These are phyloP conservation scores for Tylopilus subfusipes DNA, from an alignment of 768 basidiomycete genomes.

Conservation along the genomic window DNA sequence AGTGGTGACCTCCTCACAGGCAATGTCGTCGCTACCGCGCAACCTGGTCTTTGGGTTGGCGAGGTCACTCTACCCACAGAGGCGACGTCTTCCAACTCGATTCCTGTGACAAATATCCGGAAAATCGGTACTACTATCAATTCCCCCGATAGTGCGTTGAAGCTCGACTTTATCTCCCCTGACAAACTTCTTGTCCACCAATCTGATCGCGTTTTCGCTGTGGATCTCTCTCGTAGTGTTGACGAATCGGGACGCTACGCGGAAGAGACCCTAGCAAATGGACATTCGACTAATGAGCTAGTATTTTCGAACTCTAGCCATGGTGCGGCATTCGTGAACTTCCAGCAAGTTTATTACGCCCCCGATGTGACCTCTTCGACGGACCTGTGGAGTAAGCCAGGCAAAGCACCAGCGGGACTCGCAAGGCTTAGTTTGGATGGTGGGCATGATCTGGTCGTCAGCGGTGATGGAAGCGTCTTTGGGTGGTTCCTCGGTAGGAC, in stretches of 20 bases:
- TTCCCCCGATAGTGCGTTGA: slow-evolving; percentile 37
- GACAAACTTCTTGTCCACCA: slow-evolving; percentile 62
- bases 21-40: slow-evolving; percentile 60
- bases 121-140: slow-evolving; percentile 53
- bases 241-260: slow-evolving; percentile 47
- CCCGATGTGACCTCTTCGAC: slow-evolving; percentile 42
- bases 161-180: slow-evolving; percentile 55
- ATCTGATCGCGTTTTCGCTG: slow-evolving; percentile 42
- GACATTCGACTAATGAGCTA: slow-evolving; percentile 56
- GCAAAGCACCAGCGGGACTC: slow-evolving; percentile 58
- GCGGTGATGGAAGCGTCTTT: slow-evolving; percentile 56
- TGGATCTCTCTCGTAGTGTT: slow-evolving; percentile 47
- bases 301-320: slow-evolving; percentile 40
- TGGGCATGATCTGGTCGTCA: slow-evolving; percentile 67
- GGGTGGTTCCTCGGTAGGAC: slow-evolving; percentile 72
- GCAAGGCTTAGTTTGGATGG: slow-evolving; percentile 67
- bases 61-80: slow-evolving; percentile 49
- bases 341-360: slow-evolving; percentile 62
- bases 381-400: slow-evolving; percentile 67
- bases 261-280: slow-evolving; percentile 48
- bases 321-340: slow-evolving; percentile 63
- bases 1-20: slow-evolving; percentile 60
- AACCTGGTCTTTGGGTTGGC: slow-evolving; percentile 61
- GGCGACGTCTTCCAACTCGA: slow-evolving; percentile 17
- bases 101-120: slow-evolving; percentile 46